Evolutionary conservation across 164 flowering plant genomes (phyloP), one percentile per base, ranked within the genome.

Genomic region (Macadamia tetraphylla): DNA sequence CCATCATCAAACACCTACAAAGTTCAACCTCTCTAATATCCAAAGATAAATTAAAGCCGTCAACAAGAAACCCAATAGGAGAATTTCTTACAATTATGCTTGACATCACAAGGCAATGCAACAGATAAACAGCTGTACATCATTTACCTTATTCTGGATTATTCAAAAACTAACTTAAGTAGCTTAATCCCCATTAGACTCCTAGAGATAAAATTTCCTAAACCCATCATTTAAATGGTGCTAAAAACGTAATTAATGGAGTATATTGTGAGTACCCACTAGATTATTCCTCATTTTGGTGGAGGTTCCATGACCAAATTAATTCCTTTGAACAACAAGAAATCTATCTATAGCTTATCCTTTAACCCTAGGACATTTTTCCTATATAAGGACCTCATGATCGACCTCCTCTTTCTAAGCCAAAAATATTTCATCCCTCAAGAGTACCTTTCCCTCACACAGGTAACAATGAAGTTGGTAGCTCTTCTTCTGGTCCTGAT

Each of bases 191-290:
- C 65, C 60, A 63, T 61, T 63, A 60, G 70, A 60, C 53, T 7
- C 44, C 63, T 59, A 13, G 66, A 60, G 70, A 58, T 63, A 67
- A 67, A 35, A 58, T 58, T 62, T 67, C 57, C 31, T 46, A 58
- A 29, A 30, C 43, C 43, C 67, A 64, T 64, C 67, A 49, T 64
- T 64, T 59, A n/a, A 58, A 44, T 29, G 0, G 30, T n/a, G 17
- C 48, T 68, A 68, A 59, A 56, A 55, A 63, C 61, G 10, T 40
- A 42, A 63, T 58, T 7, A 43, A 48, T 74, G 62, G 61, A 31
- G 70, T 67, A n/a, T 44, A 52, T 51, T 64, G 64, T 62, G 48
- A 52, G 15, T 63, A 23, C 60, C 78, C 83, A 80, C 80, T 77
- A 55, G 51, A 12, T 58, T 7, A 66, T 74, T 76, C 71, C 76